Evolutionary conservation across 805 yeast genomes (phyloP).

Genomic region (Dipodascus geniculatus): DNA sequence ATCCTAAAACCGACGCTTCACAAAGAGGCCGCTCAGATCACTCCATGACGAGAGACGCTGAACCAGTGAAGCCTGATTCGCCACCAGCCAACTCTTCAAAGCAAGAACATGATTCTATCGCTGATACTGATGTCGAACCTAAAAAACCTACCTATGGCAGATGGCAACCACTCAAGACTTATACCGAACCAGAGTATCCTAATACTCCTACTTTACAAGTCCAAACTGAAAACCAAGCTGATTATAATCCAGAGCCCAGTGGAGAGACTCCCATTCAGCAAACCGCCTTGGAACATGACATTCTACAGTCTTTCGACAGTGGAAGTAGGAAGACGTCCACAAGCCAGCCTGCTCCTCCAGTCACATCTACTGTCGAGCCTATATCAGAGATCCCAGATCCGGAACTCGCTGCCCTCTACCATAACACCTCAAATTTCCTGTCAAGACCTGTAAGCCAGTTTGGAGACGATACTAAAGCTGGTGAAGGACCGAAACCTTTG

Average conservation of each 20-base stretch:
- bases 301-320: background rate
- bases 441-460: constrained; percentile 21
- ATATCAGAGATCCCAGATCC: too few relatives aligned
- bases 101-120: background rate
- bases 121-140: background rate
- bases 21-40: background rate
- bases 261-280: background rate
- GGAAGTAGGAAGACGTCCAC: background rate
- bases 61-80: too few relatives aligned
- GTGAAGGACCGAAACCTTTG: constrained; percentile 1
- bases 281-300: background rate
- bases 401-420: constrained; percentile 23
- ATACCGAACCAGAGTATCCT: background rate
- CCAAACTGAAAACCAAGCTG: background rate
- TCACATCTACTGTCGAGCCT: too few relatives aligned
- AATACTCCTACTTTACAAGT: background rate
- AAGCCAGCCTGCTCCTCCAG: background rate
- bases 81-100: too few relatives aligned
- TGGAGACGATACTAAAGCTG: constrained; percentile 10
- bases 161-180: background rate
- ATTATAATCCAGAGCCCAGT: background rate
- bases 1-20: too few relatives aligned
- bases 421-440: constrained; percentile 20
- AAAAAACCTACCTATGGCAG: background rate
- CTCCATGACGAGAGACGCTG: too few relatives aligned